These are phyloP conservation scores for Cornus florida DNA, from an alignment of 148 eudicot species.

Conservation along the genomic window DNA sequence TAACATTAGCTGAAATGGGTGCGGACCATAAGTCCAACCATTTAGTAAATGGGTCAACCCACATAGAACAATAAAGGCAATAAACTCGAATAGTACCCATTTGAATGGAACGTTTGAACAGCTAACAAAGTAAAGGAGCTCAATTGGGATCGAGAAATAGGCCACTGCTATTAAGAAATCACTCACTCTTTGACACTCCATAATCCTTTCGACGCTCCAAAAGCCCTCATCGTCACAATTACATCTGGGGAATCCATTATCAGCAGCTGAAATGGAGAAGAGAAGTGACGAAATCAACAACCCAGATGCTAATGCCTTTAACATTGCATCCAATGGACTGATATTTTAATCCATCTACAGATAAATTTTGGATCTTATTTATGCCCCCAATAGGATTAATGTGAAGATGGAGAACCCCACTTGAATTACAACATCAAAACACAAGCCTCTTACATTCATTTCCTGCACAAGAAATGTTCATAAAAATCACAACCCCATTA, in stretches of 20 bases:
- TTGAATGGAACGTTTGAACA: constrained; percentile 77
- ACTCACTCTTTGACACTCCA: constrained; percentile 61
- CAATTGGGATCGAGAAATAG: constrained; percentile 75
- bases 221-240: constrained; percentile 64
- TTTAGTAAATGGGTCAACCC: constrained; percentile 84
- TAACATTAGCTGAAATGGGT: constrained; percentile 59
- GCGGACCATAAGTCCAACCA: constrained; percentile 80
- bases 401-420: neutral
- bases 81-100: constrained; percentile 76
- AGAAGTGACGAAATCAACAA: constrained; percentile 33
- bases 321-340: constrained; percentile 37
- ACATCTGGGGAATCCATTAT: constrained; percentile 38
- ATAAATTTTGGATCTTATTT: neutral
- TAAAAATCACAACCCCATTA: constrained; percentile 2
- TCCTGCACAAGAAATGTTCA: constrained; percentile 9
- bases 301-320: constrained; percentile 30
- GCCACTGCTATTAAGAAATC: constrained; percentile 82
- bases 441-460: neutral
- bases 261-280: constrained; percentile 31
- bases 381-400: neutral
- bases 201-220: constrained; percentile 57
- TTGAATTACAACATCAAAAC: neutral
- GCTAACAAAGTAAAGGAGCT: constrained; percentile 74
- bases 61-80: constrained; percentile 84
- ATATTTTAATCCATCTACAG: constrained; percentile 16